A percentile compares a stretch with the other conserved stretches of the same genome.
Conservation (phyloP, 768 basidiomycete genomes). For the Mycena alexandri region DNA sequence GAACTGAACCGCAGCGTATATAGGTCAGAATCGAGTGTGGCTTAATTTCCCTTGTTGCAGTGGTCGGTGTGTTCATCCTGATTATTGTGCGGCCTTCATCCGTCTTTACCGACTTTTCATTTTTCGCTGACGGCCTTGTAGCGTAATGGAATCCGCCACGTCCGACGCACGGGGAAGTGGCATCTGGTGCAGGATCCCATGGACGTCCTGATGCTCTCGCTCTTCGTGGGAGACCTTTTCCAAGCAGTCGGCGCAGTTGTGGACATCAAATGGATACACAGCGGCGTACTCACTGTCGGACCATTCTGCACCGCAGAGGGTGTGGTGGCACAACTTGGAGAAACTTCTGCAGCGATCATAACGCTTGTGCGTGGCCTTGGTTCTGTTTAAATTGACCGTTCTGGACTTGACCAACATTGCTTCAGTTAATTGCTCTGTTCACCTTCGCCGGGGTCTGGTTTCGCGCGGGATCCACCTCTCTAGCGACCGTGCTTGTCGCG, state of each 20-base stretch:
- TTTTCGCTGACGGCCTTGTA: slow-evolving; percentile 16
- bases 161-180: slow-evolving; percentile 39
- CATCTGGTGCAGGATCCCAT: slow-evolving; percentile 51
- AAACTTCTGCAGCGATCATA: slow-evolving; percentile 55
- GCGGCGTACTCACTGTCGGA: slow-evolving; percentile 50
- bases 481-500: slow-evolving; percentile 45
- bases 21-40: slow-evolving; percentile 52
- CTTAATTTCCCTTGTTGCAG: slow-evolving; percentile 49
- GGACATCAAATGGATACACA: slow-evolving; percentile 52
- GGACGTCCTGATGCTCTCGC: slow-evolving; percentile 54
- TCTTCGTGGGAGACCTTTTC: slow-evolving; percentile 50
- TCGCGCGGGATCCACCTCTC: slow-evolving; percentile 42
- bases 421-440: slow-evolving; percentile 54
- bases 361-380: slow-evolving; percentile 50
- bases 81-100: slow-evolving; percentile 44
- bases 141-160: slow-evolving; percentile 47
- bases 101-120: too few relatives aligned
- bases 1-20: neutral
- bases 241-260: slow-evolving; percentile 54
- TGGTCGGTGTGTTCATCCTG: slow-evolving; percentile 46
- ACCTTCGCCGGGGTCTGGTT: slow-evolving; percentile 58
- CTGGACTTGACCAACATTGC: neutral
- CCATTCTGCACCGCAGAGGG: slow-evolving; percentile 55
- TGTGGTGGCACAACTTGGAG: slow-evolving; percentile 56
- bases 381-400: too few relatives aligned